These are phyloP conservation scores for Inosperma sp. DNA, from an alignment of 768 basidiomycete genomes.

Conservation along the genomic window DNA sequence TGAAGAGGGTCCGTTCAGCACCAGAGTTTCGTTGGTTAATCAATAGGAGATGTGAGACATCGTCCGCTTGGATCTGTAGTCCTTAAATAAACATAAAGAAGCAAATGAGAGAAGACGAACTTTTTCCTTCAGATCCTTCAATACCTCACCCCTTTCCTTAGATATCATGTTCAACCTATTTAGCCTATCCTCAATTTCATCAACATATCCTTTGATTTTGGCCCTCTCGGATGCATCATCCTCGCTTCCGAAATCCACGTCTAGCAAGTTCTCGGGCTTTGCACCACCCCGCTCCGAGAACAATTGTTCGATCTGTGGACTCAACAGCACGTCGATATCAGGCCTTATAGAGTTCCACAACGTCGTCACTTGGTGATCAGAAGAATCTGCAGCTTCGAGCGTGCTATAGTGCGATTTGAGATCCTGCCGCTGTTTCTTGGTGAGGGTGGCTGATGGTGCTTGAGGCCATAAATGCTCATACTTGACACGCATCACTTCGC, in stretches of 20 bases:
- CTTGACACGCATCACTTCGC: conserved; percentile 83
- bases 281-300: conserved; percentile 48
- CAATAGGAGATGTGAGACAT: conserved; percentile 91
- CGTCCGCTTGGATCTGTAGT: conserved; percentile 84
- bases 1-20: conserved; percentile 85
- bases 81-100: not conserved
- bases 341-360: conserved; percentile 68
- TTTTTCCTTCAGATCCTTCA: conserved; percentile 96
- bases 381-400: conserved; percentile 70
- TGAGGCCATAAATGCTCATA: conserved; percentile 88
- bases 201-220: conserved; percentile 61
- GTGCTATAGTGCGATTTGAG: conserved; percentile 70
- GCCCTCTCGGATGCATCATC: conserved; percentile 61
- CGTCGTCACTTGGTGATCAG: conserved; percentile 68
- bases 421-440: conserved; percentile 69
- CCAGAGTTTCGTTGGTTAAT: conserved; percentile 82
- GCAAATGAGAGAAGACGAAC: conserved; percentile 34
- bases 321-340: conserved; percentile 62
- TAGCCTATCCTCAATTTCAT: conserved; percentile 74
- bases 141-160: conserved; percentile 76
- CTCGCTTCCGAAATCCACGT: conserved; percentile 60
- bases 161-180: conserved; percentile 77
- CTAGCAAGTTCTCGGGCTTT: conserved; percentile 43
- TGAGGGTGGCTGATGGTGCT: conserved; percentile 69
- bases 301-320: conserved; percentile 56